Conservation (phyloP, 768 basidiomycete species). For the Hygrophoropsis aurantiaca region DNA sequence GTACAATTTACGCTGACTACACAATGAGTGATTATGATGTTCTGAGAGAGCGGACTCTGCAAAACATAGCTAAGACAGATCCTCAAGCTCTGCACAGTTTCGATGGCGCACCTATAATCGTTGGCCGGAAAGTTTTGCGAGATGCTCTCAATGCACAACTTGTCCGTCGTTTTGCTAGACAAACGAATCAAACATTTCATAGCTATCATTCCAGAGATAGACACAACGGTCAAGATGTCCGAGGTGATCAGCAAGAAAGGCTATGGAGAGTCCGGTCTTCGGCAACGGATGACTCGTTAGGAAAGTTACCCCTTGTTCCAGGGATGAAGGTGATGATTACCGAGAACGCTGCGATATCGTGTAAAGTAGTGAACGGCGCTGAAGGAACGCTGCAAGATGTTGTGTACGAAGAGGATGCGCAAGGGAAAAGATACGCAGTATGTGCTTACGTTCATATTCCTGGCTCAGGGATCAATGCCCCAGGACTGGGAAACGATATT, state of each 20-base stretch:
- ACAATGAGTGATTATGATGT: too few species aligned
- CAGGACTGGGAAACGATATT: background rate
- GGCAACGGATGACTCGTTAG: background rate
- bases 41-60: too few species aligned
- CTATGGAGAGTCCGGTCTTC: background rate
- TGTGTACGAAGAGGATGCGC: background rate
- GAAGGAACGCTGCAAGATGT: background rate
- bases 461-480: background rate
- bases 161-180: too few species aligned
- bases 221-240: background rate
- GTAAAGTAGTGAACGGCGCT: background rate
- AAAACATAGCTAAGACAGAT: too few species aligned
- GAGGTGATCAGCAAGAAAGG: background rate
- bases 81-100: too few species aligned
- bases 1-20: too few species aligned
- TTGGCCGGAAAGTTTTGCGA: too few species aligned
- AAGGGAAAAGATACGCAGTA: background rate
- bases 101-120: too few species aligned
- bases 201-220: too few species aligned
- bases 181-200: too few species aligned
- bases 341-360: background rate
- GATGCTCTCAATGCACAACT: too few species aligned
- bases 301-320: background rate
- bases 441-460: background rate
- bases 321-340: background rate